A percentile compares a stretch with the other conserved stretches of the same genome.
These are phyloP conservation scores for Melampsora larici-populina DNA, from an alignment of 1,284 basidiomycete species.

Conservation along the genomic window DNA sequence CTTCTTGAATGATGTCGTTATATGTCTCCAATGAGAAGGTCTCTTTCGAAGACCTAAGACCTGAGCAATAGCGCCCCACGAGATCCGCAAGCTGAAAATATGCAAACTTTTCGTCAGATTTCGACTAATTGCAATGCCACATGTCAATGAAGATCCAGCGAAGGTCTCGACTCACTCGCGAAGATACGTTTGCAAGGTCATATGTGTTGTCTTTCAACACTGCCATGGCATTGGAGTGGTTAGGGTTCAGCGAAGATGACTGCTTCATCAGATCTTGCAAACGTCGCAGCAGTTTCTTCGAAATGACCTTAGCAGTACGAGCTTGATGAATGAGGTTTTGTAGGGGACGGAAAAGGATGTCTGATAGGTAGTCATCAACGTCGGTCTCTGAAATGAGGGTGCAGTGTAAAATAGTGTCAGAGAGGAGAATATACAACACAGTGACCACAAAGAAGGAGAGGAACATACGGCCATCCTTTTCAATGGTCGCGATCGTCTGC, in stretches of 20 bases:
- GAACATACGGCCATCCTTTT: slow-evolving; percentile 69
- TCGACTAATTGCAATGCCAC: slow-evolving; percentile 4
- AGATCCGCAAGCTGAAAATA: slow-evolving; percentile 71
- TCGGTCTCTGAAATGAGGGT: slow-evolving; percentile 47
- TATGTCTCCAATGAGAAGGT: slow-evolving; percentile 72
- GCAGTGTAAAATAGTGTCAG: slow-evolving; percentile 23
- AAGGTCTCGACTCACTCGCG: slow-evolving; percentile 13
- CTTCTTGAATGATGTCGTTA: slow-evolving; percentile 68
- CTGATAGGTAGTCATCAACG: slow-evolving; percentile 69
- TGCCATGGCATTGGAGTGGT: slow-evolving; percentile 41
- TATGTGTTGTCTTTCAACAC: slow-evolving; percentile 42
- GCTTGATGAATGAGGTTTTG: slow-evolving; percentile 75
- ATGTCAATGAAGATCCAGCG: background rate
- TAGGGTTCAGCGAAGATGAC: slow-evolving; percentile 53
- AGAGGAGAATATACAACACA: background rate
- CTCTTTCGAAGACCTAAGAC: slow-evolving; percentile 70
- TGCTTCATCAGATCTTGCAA: slow-evolving; percentile 73
- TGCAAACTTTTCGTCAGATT: slow-evolving; percentile 2
- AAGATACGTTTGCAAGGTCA: slow-evolving; percentile 37
- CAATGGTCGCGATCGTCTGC: slow-evolving; percentile 69
- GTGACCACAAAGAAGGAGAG: background rate
- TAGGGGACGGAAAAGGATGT: slow-evolving; percentile 72
- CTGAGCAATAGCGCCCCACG: slow-evolving; percentile 72
- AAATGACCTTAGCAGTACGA: slow-evolving; percentile 66
- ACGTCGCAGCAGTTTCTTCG: slow-evolving; percentile 77